Base-by-base conservation (phyloP, 2,329 filamentous ascomycete genomes). In the Exophiala alcalophila region DNA sequence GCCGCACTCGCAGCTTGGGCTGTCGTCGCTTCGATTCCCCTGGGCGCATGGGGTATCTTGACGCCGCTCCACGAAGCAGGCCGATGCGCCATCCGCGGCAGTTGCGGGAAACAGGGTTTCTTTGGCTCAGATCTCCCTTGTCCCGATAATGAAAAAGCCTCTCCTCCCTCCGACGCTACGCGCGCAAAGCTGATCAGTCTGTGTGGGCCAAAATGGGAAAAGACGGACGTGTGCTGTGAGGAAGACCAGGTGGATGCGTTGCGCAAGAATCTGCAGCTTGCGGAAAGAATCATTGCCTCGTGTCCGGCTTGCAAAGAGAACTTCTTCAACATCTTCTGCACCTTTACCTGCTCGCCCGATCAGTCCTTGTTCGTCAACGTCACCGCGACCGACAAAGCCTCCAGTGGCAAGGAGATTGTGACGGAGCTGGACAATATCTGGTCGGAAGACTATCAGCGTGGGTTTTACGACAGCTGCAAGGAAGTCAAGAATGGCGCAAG, bases 301-400 rank as follows among this genome's bases (percentile, higher is more conserved):
- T 98, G 92, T 63, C 92, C 92, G 2, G 92, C 94, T 21, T 98
- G 92, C 77, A 94, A 92, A 66, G 84, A 90, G 58, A 98, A 98
- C 72, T 98, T 98, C 72, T 97, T 87, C 73, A 94, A 98, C 69
- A 74, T 94, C 30, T 98, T 98, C 66, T 98, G 92, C 70, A 94
- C 89, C 4, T 97, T 98, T 61, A 97, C 90, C 2, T 98, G 94
- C 70, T 98, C 92, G 4, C 91, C 94, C 4, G 85, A 98, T 59
- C 92, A 98, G 64, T 96, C 89, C 0, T 72, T 94, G 0, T 98
- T 98, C 61, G 74, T 98, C 62, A 98, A 98, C 59, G 81, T 98
- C 29, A 97, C 92, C 8, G 68, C 81, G 39, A 84, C 83, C 0
- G 76, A 78, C 50, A 74, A 65, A 64, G 69, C 52, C 61, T 75